Percentiles rank a stretch among this genome's conserved stretches.
phyloP scores from a whole-genome alignment of 2,329 filamentous ascomycete species.

The Talaromyces islandicus region DNA sequence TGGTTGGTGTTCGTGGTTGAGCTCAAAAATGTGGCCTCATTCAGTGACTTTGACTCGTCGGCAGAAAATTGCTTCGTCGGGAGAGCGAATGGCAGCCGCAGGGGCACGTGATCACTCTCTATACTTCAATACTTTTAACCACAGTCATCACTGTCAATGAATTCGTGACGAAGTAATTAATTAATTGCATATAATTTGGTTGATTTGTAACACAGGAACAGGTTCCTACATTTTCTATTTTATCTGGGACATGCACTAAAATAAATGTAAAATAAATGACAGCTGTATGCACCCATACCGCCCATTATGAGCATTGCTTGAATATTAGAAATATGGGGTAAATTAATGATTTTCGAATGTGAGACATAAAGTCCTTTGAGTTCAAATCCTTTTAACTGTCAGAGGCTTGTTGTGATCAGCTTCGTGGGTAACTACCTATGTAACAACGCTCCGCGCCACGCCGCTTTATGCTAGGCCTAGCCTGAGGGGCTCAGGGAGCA shows the following conservation, averaged over 20 bases:
- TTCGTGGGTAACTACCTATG: neutral
- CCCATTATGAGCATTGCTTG: neutral
- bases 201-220: neutral
- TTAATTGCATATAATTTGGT: neutral
- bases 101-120: slow-evolving; percentile 6
- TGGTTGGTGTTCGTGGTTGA: neutral
- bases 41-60: neutral
- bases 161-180: neutral
- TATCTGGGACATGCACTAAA: neutral
- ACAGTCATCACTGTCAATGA: neutral
- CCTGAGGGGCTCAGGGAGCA: too few relatives aligned
- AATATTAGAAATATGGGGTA: neutral
- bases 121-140: neutral
- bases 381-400: neutral
- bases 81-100: slow-evolving; percentile 5
- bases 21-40: slow-evolving; percentile 9
- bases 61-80: slow-evolving; percentile 5
- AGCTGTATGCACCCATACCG: neutral
- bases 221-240: neutral
- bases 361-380: neutral
- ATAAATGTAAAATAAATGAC: too few relatives aligned
- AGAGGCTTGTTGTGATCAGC: neutral
- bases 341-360: neutral
- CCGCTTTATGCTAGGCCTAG: too few relatives aligned
- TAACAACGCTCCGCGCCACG: too few relatives aligned